Evolutionary conservation across 2,329 filamentous ascomycete genomes (phyloP), one percentile per base, ranked within the genome.

Genomic region (Aspergillus fijiensis): DNA sequence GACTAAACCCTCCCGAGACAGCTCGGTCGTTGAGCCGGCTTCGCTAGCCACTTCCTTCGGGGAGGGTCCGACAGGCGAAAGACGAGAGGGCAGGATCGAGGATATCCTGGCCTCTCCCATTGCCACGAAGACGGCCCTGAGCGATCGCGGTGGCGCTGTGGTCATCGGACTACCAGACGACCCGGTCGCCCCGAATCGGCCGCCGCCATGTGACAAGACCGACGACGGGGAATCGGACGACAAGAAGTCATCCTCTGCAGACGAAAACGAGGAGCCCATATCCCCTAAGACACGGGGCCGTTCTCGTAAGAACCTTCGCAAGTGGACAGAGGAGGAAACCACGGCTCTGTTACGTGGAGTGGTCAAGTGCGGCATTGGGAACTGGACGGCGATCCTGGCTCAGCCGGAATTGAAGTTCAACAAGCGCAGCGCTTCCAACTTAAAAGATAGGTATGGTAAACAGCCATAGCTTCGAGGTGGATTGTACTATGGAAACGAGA

Each of bases 321-420:
- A 74, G 64, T 89, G 86, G 86, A 83, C 82, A 1, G 82, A 87
- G n/a, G 77, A 85, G 63, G 86, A 89, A 70, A 88, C 85, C 0
- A 78, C 77, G 29, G 78, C 83, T 63, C 70, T 89, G 27, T 74
- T 88, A 12, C 76, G 80, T 59, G 86, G 86, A 0, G 86, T 87
- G 9, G 79, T 82, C 42, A 82, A 80, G 62, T 87, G 84, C 66
- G 86, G 86, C 1, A 84, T 87, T 61, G 86, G 86, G 3, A 86
- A 81, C 63, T 89, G 86, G 86, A 88, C 85, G 58, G 82, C 82
- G 63, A 88, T 89, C 19, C 70, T 87, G 27, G 77, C 83, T 3
- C 82, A 84, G 63, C 71, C 81, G 16, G 83, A 86, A 35, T 83
- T 85, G 60, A 76, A 74, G 3, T 88, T 89, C 68, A 79, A 85